These are phyloP conservation scores for Calonectria ilicicola DNA, from an alignment of 2,329 filamentous ascomycete species.

Conservation along the genomic window DNA sequence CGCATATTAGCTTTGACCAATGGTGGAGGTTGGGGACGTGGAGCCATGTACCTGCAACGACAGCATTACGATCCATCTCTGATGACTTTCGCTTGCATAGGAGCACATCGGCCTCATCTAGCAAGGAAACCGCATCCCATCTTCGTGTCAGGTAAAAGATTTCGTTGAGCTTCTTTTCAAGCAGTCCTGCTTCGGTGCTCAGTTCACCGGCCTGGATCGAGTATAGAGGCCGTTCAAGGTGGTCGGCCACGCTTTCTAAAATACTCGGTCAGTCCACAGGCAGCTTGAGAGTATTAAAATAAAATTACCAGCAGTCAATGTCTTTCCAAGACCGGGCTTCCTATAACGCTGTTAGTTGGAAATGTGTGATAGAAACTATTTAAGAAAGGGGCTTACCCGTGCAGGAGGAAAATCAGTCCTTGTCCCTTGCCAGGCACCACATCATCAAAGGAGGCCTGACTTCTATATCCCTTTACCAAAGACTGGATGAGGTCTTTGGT, in stretches of 20 bases:
- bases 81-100: conserved; percentile 15
- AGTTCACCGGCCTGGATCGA: conserved; percentile 8
- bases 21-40: not conserved
- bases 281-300: not conserved
- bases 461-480: conserved; percentile 12
- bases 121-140: conserved; percentile 10
- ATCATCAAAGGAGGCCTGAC: conserved; percentile 11
- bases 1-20: not conserved
- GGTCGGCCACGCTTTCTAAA: conserved; percentile 13
- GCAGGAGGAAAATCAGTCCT: conserved; percentile 15
- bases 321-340: conserved; percentile 16
- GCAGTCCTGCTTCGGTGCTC: not conserved
- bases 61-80: conserved; percentile 11
- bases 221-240: conserved; percentile 9
- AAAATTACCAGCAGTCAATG: not conserved
- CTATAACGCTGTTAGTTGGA: not conserved
- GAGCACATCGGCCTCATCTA: conserved; percentile 19
- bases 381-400: not conserved
- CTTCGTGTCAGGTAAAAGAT: not conserved
- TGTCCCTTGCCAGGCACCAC: conserved; percentile 16
- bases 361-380: not conserved
- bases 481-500: conserved; percentile 13
- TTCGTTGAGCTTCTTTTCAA: conserved; percentile 2
- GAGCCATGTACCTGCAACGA: not conserved
- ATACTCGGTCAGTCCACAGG: not conserved